phyloP scores from a whole-genome alignment of 139 green algal species.

The Closterium sp. region DNA sequence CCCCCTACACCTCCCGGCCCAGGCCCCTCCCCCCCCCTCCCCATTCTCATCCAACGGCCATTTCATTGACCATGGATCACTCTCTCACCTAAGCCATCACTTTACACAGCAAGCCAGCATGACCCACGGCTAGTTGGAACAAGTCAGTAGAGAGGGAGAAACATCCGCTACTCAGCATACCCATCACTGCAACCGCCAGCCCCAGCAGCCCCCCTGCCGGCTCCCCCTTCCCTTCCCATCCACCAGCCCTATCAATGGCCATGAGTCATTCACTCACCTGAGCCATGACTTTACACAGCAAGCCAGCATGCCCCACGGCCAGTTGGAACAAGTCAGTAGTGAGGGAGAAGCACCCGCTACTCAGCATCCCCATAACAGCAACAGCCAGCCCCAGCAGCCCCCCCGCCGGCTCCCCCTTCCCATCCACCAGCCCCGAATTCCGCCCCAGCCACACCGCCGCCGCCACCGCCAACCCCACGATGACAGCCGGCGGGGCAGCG shows the following conservation, averaged over 20 bases:
- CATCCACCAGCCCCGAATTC: conserved; percentile 56
- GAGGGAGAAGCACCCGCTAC: conserved; percentile 63
- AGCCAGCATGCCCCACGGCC: background rate
- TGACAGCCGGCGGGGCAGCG: conserved; percentile 61
- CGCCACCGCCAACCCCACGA: conserved; percentile 61
- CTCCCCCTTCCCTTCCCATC: conserved; percentile 45
- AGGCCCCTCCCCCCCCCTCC: too few species aligned
- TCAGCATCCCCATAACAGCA: conserved; percentile 68
- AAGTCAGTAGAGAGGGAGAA: conserved; percentile 69
- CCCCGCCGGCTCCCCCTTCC: conserved; percentile 37
- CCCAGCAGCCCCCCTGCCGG: conserved; percentile 53
- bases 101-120: background rate
- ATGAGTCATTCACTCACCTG: background rate
- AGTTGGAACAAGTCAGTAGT: conserved; percentile 67
- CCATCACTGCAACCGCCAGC: conserved; percentile 59
- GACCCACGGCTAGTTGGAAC: conserved; percentile 33
- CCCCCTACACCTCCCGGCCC: too few species aligned
- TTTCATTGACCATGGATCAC: too few species aligned
- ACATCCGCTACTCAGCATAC: conserved; percentile 67
- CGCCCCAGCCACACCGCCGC: conserved; percentile 62
- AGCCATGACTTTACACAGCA: background rate
- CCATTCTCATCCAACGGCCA: too few species aligned
- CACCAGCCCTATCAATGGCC: conserved; percentile 22
- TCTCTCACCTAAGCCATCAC: background rate
- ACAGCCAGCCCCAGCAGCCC: conserved; percentile 59